Evolutionary conservation across 2,329 filamentous ascomycete genomes (phyloP), one percentile per base, ranked within the genome.

Genomic region (Aspergillus puulaauensis): DNA sequence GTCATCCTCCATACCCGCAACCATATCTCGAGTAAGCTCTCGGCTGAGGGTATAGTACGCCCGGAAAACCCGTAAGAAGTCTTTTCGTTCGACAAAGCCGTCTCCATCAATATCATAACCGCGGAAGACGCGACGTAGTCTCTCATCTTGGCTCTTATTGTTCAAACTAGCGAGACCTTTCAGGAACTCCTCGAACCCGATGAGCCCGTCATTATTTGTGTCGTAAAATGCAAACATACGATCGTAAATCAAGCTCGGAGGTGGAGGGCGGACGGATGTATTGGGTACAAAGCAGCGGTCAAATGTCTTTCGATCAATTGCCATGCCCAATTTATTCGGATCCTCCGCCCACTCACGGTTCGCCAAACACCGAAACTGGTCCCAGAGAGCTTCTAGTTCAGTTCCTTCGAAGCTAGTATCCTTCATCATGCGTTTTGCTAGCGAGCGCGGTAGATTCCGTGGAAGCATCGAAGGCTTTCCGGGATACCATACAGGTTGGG

Each of bases 181-280:
- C 23, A 98, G 78, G 69, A 97, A 99, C 71, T 99, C 95, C 49
- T 91, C 84, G 65, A 99, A 98, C 7, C 90, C 90, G 66, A 99
- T 97, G 7, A 96, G 79, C 21, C 90, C 90, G 70, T 99, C 91
- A 43, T 86, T 83, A 72, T 98, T 93, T 33, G 88, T 90, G 74
- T 99, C 95, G 73, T 97, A 99, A 73, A 97, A 97, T 51, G 90
- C 86, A 75, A 98, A 99, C 84, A 97, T 95, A 64, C 95, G 89
- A 72, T 99, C 93, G 70, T 96, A 95, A 58, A 99, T 90, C 14
- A 96, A 84, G 71, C 96, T 97, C 1, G 93, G 91, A 0, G 89
- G 83, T 11, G 89, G 86, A 55, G 91, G 88, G 33, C 88, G 85
- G 57, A 86, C 85, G n/a, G 89, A 89, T 14, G 89, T 90, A n/a